phyloP scores from a whole-genome alignment of 2,329 filamentous ascomycete species.

The Aspergillus hortae region DNA sequence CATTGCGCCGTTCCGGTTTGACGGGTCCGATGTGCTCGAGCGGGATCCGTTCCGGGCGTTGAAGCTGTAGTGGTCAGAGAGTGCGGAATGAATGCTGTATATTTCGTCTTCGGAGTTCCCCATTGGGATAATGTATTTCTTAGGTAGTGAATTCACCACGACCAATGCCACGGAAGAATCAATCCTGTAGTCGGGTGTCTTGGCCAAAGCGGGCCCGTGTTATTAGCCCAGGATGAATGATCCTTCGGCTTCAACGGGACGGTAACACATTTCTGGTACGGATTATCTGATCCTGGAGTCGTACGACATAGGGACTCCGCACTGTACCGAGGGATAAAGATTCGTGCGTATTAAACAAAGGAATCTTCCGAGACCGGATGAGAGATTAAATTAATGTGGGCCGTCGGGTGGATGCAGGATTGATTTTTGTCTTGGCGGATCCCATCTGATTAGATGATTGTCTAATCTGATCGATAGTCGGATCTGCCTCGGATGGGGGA shows the following conservation, averaged over 20 bases:
- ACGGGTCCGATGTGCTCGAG: slow-evolving; percentile 18
- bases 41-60: slow-evolving; percentile 18
- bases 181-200: too few relatives aligned
- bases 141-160: background rate
- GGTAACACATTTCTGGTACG: background rate
- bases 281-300: background rate
- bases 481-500: too few relatives aligned
- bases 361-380: slow-evolving; percentile 3
- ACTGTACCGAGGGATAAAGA: too few relatives aligned
- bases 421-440: slow-evolving; percentile 1
- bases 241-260: too few relatives aligned
- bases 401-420: background rate
- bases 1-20: slow-evolving; percentile 43
- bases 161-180: too few relatives aligned
- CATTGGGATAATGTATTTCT: background rate
- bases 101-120: background rate
- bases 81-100: background rate
- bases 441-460: slow-evolving; percentile 27
- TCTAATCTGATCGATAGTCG: slow-evolving; percentile 28
- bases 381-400: background rate
- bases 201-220: background rate
- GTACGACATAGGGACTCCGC: too few relatives aligned
- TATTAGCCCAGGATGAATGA: too few relatives aligned
- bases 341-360: background rate
- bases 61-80: slow-evolving; percentile 13